Conservation (phyloP, 2,329 filamentous ascomycete species). For the Arthrobotrys musiformis region DNA sequence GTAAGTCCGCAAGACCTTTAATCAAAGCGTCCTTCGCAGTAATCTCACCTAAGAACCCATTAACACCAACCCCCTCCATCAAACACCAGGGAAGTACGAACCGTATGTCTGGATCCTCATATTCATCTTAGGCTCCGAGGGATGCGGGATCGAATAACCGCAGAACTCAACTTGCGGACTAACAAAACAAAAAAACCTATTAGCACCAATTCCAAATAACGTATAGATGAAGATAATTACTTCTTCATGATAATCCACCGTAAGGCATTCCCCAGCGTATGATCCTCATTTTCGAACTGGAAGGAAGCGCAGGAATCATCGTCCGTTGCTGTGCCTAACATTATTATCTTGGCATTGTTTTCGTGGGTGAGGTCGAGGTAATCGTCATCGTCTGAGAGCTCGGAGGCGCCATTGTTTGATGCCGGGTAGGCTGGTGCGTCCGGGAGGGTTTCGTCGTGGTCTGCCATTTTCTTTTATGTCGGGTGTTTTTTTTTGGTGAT, state of each 20-base stretch:
- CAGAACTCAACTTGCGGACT: slow-evolving; percentile 98
- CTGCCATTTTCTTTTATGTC: slow-evolving; percentile 26
- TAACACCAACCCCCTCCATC: not conserved
- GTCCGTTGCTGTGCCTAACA: slow-evolving; percentile 74
- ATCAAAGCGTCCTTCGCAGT: slow-evolving; percentile 85
- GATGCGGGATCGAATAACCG: slow-evolving; percentile 96
- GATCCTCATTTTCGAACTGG: slow-evolving; percentile 91
- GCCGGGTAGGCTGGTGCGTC: slow-evolving; percentile 51
- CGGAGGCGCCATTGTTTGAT: slow-evolving; percentile 31
- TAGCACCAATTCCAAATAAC: too few species aligned
- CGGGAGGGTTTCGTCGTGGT: slow-evolving; percentile 50
- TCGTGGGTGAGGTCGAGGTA: slow-evolving; percentile 46
- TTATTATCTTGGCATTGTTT: slow-evolving; percentile 54
- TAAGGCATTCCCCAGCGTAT: slow-evolving; percentile 93
- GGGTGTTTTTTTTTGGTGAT: not conserved
- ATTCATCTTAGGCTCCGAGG: slow-evolving; percentile 96
- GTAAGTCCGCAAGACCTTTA: slow-evolving; percentile 87
- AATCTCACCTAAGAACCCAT: slow-evolving; percentile 70
- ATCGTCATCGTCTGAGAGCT: slow-evolving; percentile 46
- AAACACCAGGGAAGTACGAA: slow-evolving; percentile 66
- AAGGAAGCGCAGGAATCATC: slow-evolving; percentile 90
- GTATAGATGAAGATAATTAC: too few species aligned
- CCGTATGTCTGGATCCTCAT: slow-evolving; percentile 96
- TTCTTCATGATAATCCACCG: slow-evolving; percentile 99
- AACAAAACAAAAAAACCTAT: slow-evolving; percentile 11